Conservation (phyloP, 441 rosid species). For the Iberis amara region DNA sequence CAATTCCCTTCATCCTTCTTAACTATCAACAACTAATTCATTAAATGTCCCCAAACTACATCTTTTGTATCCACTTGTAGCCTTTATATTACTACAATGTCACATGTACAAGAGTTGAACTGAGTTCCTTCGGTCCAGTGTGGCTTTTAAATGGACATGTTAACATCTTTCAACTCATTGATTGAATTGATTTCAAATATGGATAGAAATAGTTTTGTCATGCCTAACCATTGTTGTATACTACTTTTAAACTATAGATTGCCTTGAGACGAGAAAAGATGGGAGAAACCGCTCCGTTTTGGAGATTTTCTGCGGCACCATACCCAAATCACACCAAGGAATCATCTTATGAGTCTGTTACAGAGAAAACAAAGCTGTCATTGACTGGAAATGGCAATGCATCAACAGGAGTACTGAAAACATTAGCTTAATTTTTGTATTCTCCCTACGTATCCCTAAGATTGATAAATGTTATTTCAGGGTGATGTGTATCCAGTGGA, state of each 20-base stretch:
- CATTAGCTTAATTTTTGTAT: too few species aligned
- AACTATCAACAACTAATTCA: constrained; percentile 16
- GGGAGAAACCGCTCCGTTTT: constrained; percentile 74
- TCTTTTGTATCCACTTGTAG: constrained; percentile 21
- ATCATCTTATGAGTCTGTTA: constrained; percentile 27
- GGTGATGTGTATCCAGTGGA: constrained; percentile 79
- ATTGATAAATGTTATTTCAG: constrained; percentile 28
- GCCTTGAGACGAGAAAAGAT: constrained; percentile 65
- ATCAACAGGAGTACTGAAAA: constrained; percentile 46
- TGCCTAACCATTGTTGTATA: constrained; percentile 17
- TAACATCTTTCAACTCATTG: neutral
- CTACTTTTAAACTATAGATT: too few species aligned
- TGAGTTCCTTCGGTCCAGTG: neutral
- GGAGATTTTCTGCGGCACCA: constrained; percentile 67
- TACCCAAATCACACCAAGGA: constrained; percentile 45
- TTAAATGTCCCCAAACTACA: neutral
- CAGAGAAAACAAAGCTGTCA: constrained; percentile 29
- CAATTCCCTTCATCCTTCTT: neutral
- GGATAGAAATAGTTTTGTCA: neutral
- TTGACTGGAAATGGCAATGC: constrained; percentile 34
- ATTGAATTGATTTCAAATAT: neutral
- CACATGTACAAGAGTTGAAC: neutral
- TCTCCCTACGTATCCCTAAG: constrained; percentile 9
- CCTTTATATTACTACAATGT: constrained; percentile 10
- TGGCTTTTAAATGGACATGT: neutral